phyloP scores from a whole-genome alignment of 202 grass and related monocot species.

The Brachypodium distachyon region DNA sequence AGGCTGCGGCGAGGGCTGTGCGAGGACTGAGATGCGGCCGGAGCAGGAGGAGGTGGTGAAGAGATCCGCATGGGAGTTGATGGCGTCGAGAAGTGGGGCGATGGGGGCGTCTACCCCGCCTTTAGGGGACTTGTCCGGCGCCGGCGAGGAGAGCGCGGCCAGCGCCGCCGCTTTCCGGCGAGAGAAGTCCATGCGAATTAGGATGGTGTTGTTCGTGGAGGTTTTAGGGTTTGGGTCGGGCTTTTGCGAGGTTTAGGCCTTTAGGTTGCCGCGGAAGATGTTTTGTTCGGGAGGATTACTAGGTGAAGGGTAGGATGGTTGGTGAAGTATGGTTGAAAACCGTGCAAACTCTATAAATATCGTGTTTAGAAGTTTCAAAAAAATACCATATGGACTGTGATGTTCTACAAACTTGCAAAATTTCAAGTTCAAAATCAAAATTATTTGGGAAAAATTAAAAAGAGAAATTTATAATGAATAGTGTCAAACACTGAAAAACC shows the following conservation, averaged over 20 bases:
- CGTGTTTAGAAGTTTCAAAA: no score
- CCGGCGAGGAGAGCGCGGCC: conserved; percentile 43
- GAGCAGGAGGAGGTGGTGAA: conserved; percentile 98
- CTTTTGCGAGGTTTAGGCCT: conserved; percentile 14
- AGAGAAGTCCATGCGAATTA: conserved; percentile 55
- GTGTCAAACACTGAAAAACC: no score
- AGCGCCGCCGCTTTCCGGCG: conserved; percentile 64
- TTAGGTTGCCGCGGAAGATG: background rate
- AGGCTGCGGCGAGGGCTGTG: conserved; percentile 32
- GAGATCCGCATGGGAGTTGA: conserved; percentile 64
- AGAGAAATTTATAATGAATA: no score
- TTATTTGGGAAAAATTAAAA: no score
- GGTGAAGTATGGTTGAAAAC: no score
- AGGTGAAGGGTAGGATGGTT: no score
- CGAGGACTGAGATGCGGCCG: conserved; percentile 81
- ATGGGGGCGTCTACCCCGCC: conserved; percentile 75
- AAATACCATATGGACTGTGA: no score
- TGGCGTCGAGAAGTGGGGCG: conserved; percentile 45
- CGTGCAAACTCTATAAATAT: no score
- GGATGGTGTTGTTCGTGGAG: background rate
- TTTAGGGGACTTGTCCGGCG: conserved; percentile 90
- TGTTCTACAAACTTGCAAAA: no score
- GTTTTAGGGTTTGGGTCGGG: conserved; percentile 41
- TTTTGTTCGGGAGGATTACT: background rate
- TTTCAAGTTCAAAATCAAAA: no score